phyloP scores from a whole-genome alignment of 2,329 filamentous ascomycete genomes.

The Cyphellophora europaea region DNA sequence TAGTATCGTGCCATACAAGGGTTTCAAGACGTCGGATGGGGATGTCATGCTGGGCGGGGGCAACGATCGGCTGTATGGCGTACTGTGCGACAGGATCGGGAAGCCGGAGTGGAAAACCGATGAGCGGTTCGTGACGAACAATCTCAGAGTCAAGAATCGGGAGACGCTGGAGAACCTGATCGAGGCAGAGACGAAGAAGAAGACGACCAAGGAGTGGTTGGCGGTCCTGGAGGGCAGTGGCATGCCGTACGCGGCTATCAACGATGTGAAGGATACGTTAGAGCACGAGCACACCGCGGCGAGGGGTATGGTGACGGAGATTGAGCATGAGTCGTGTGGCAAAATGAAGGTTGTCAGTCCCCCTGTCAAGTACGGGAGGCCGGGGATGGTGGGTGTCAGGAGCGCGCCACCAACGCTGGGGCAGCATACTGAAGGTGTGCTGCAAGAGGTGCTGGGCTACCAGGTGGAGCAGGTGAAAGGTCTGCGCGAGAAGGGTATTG shows the following conservation, averaged over 20 bases:
- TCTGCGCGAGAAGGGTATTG: slow-evolving; percentile 57
- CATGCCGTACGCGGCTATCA: slow-evolving; percentile 90
- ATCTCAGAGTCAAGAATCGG: slow-evolving; percentile 56
- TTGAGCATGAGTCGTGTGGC: slow-evolving; percentile 76
- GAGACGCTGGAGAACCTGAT: slow-evolving; percentile 68
- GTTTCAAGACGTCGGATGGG: slow-evolving; percentile 59
- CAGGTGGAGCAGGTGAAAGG: slow-evolving; percentile 48
- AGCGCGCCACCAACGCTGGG: slow-evolving; percentile 75
- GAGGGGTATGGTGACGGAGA: slow-evolving; percentile 78
- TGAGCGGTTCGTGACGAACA: slow-evolving; percentile 49
- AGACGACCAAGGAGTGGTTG: slow-evolving; percentile 83
- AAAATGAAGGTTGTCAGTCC: slow-evolving; percentile 85
- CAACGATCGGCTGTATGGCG: slow-evolving; percentile 53
- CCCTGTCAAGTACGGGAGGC: slow-evolving; percentile 83
- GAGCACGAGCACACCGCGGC: slow-evolving; percentile 74
- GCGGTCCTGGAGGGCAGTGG: slow-evolving; percentile 79
- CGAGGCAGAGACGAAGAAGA: slow-evolving; percentile 61
- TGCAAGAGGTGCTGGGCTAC: slow-evolving; percentile 55
- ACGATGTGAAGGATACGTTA: slow-evolving; percentile 78
- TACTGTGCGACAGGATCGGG: slow-evolving; percentile 48
- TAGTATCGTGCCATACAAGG: slow-evolving; percentile 93
- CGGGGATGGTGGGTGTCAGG: slow-evolving; percentile 62
- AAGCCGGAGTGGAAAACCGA: slow-evolving; percentile 51
- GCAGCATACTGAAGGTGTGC: slow-evolving; percentile 73
- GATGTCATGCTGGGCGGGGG: slow-evolving; percentile 56